These are phyloP conservation scores for Cladosporium sp. DNA, from an alignment of 2,329 filamentous ascomycete species.

Conservation along the genomic window DNA sequence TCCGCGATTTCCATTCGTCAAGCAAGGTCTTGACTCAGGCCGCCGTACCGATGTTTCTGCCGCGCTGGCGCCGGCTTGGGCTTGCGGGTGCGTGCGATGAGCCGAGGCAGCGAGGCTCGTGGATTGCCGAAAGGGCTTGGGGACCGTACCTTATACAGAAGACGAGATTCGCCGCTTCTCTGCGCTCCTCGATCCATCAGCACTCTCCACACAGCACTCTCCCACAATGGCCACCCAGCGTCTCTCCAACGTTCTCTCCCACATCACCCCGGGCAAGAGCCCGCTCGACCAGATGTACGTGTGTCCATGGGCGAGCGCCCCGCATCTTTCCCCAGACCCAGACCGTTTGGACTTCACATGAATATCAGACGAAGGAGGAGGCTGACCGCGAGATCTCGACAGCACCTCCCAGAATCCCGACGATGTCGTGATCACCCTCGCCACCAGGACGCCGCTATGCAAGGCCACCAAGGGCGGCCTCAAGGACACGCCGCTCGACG, in stretches of 20 bases:
- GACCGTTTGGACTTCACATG: constrained; percentile 38
- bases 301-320: constrained; percentile 56
- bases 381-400: constrained; percentile 8
- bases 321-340: constrained; percentile 49
- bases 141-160: background rate
- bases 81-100: background rate
- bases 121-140: background rate
- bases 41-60: background rate
- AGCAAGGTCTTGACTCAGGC: too few relatives aligned
- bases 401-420: constrained; percentile 75
- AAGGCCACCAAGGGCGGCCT: constrained; percentile 90
- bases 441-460: constrained; percentile 78
- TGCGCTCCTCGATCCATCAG: too few relatives aligned
- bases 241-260: constrained; percentile 79
- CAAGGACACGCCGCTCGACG: constrained; percentile 90
- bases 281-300: constrained; percentile 72
- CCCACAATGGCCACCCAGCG: constrained; percentile 72
- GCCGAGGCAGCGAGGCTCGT: constrained; percentile 7
- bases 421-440: constrained; percentile 93
- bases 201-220: constrained; percentile 3
- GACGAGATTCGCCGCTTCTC: too few relatives aligned
- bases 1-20: too few relatives aligned
- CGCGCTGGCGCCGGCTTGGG: background rate
- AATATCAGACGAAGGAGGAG: background rate
- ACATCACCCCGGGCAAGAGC: constrained; percentile 65